Conservation (phyloP, 1,284 basidiomycete species). For the Athelia psychrophila region DNA sequence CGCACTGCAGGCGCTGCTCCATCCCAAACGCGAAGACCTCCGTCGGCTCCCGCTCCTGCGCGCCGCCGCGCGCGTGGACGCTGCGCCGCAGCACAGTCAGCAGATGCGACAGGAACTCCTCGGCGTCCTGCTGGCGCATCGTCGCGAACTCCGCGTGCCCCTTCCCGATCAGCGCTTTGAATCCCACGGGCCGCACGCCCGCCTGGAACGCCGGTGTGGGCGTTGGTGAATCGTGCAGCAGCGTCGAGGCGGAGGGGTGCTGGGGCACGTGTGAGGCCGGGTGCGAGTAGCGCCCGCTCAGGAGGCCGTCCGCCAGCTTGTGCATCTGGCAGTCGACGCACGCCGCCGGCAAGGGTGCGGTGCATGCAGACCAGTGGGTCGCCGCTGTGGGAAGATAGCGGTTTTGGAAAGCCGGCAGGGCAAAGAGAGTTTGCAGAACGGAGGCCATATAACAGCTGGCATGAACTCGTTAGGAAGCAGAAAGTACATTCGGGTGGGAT, state of each 20-base stretch:
- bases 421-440: slow-evolving; percentile 85
- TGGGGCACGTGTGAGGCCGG: slow-evolving; percentile 34
- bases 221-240: slow-evolving; percentile 32
- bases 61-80: slow-evolving; percentile 36
- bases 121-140: slow-evolving; percentile 96
- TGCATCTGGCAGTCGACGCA: slow-evolving; percentile 95
- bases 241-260: slow-evolving; percentile 10
- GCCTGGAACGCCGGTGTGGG: slow-evolving; percentile 75
- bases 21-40: slow-evolving; percentile 78
- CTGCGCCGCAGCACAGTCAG: slow-evolving; percentile 70
- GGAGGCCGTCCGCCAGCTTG: slow-evolving; percentile 90
- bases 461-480: not conserved
- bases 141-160: slow-evolving; percentile 95
- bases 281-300: slow-evolving; percentile 89
- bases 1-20: slow-evolving; percentile 86
- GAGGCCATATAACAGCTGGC: slow-evolving; percentile 96
- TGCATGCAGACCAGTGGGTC: slow-evolving; percentile 66
- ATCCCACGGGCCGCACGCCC: slow-evolving; percentile 81
- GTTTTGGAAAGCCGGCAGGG: slow-evolving; percentile 74
- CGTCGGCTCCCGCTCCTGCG: slow-evolving; percentile 57
- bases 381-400: slow-evolving; percentile 64
- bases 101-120: slow-evolving; percentile 91
- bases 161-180: slow-evolving; percentile 90
- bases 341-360: slow-evolving; percentile 69
- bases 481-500: not conserved